A percentile compares a stretch with the other conserved stretches of the same genome.
These are phyloP conservation scores for Onygenales sp. DNA, from an alignment of 2,329 filamentous ascomycete species.

Conservation along the genomic window DNA sequence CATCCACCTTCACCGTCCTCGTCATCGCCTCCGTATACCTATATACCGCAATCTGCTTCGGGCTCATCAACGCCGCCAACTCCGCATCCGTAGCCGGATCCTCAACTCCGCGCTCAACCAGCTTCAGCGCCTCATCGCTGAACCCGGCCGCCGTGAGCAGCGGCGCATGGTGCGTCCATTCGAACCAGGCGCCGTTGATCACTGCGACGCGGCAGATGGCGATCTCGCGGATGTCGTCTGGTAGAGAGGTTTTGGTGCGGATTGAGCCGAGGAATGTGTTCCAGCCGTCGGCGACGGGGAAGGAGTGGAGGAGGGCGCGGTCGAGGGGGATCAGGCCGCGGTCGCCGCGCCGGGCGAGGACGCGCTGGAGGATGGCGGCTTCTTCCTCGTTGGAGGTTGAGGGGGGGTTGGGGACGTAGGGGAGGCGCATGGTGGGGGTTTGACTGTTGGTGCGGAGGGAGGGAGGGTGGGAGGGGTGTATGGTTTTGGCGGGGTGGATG, in stretches of 20 bases:
- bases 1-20: conserved; percentile 56
- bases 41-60: conserved; percentile 59
- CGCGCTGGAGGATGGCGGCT: conserved; percentile 40
- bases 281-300: conserved; percentile 49
- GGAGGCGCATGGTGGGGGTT: conserved; percentile 41
- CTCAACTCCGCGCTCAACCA: conserved; percentile 34
- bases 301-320: conserved; percentile 45
- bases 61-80: conserved; percentile 36
- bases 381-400: conserved; percentile 37
- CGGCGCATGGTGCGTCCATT: conserved; percentile 72
- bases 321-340: conserved; percentile 44
- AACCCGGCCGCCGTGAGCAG: conserved; percentile 55
- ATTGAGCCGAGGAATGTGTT: conserved; percentile 49
- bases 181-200: conserved; percentile 73
- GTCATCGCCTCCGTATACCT: conserved; percentile 80
- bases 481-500: background rate
- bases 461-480: background rate
- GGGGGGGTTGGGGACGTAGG: conserved; percentile 44
- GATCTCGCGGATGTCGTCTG: conserved; percentile 55
- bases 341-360: conserved; percentile 43
- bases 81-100: conserved; percentile 21
- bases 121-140: conserved; percentile 35
- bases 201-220: conserved; percentile 74
- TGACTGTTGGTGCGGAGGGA: too few relatives aligned
- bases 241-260: conserved; percentile 42